Evolutionary conservation across 305 asterid species (phyloP), one percentile per base, ranked within the genome.

Genomic region (Andrographis paniculata): DNA sequence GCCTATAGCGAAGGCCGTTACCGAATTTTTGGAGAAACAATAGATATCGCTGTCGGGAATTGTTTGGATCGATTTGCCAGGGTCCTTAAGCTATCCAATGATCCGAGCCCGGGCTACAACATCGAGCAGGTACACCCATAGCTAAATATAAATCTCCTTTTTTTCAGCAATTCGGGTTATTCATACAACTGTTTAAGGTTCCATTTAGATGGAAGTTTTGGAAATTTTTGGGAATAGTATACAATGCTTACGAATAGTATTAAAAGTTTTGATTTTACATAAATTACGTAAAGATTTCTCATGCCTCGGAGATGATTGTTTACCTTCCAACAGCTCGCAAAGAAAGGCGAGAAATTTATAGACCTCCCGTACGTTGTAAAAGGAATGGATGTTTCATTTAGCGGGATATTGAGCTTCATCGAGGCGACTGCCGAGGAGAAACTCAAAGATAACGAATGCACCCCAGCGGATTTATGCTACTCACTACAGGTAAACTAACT

Each of bases 301-400:
- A 39, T 28, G 27, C 36, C 24, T 22, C 14, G 1, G 9, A 39
- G 47, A 52, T 62, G 20, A 41, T 36, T 42, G 17, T 43, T 48
- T 50, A 35, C 42, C 46, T 67, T 49, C 40, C 62, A 50, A 43
- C 87, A 91, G 99, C 96, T 87, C 66, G 99, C 99, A 4, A 91
- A 87, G 75, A 87, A 87, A 45, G 99, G 99, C 37, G 77, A 77
- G 42, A 66, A 77, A 72, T 91, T 78, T 59, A 83, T 91, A 30
- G 99, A 91, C 56, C 94, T 91, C 42, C 99, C 99, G 12, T 91
- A 91, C 50, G 99, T 59, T 38, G 99, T 91, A 50, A 91, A 91
- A 76, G 99, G 99, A 59, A 91, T 91, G 99, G 99, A 91, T 62
- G 96, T 91, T 39, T 91, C 99, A 12, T 91, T 91, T 55, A 91